Base-by-base conservation (phyloP, 1,284 basidiomycete genomes). In the Heterobasidion irregulare region DNA sequence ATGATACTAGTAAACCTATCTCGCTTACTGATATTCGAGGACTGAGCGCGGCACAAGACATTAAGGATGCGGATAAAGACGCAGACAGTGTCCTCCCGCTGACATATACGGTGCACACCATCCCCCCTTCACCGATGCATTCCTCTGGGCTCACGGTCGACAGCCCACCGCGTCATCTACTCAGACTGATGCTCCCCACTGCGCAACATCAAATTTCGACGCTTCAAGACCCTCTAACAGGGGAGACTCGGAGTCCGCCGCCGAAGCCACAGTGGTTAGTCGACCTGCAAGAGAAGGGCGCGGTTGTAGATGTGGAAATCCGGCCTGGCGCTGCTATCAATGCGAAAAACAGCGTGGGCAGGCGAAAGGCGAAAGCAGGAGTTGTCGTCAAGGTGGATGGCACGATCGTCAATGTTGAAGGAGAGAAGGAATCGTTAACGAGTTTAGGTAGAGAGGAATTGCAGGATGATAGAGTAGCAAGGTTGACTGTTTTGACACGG, bases 171-270 rank as follows among this genome's bases (percentile, higher is more conserved):
- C 78, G 89, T 41, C 90, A 94, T 66, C 68, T 95, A 16, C 61
- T 95, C 9, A 77, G 88, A 46, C 66, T 95, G 54, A 84, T 79
- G 43, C 70, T 95, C n/a, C 92, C 92, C 2, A 93, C 91, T 0
- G 83, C 86, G 9, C 87, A 86, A 57, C 92, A 86, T 65, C 83
- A 86, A 64, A 75, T 84, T 35, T 83, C 84, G 45, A 82, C 82
- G 0, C 80, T 94, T 16, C 73, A 81, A 56, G 90, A 94, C 70
- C 93, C 92, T 8, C 70, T 94, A 60, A 92, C 87, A 1, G 88
- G 86, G 15, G 83, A 89, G 66, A 75, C 75, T 57, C 74, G 79
- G 58, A 74, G 72, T 13, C 80, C 85, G 6, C 80, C 84, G 52
- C 76, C 82, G 6, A 83, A 83, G 59, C 92, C 93, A 4, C 71